Conservation (phyloP, 345 rosid genomes). For the Garcia nutans region DNA sequence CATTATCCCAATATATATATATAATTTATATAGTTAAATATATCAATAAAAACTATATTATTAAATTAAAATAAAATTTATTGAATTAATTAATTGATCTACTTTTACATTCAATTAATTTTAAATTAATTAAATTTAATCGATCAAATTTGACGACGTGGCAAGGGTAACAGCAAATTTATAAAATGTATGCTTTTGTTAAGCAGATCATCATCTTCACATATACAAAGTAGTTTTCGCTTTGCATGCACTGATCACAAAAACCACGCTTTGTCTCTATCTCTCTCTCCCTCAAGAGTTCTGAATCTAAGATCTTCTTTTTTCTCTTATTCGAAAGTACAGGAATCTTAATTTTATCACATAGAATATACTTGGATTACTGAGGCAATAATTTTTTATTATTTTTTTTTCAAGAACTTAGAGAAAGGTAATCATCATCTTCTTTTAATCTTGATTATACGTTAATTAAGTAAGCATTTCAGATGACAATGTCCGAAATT, state of each 20-base stretch:
- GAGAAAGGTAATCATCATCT: neutral
- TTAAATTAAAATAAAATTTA: too few species aligned
- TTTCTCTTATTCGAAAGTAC: neutral
- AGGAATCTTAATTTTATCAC: neutral
- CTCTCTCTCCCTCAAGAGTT: neutral
- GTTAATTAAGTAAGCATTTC: neutral
- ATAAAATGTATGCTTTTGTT: neutral
- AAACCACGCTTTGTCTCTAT: neutral
- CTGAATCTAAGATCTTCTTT: neutral
- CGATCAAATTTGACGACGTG: too few species aligned
- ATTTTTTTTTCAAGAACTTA: neutral
- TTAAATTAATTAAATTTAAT: too few species aligned
- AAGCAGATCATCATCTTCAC: neutral
- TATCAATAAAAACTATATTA: too few species aligned
- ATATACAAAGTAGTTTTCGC: too few species aligned
- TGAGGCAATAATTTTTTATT: neutral
- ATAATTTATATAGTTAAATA: too few species aligned
- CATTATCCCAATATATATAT: too few species aligned
- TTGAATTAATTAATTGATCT: too few species aligned
- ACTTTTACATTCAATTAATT: too few species aligned
- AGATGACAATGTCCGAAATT: too few species aligned
- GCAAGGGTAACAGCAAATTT: too few species aligned
- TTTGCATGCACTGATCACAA: constrained; percentile 8
- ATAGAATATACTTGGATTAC: neutral
- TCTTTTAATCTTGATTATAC: neutral